Evolutionary conservation across 2,329 filamentous ascomycete species (phyloP).

Genomic region (Colletotrichum salicis): DNA sequence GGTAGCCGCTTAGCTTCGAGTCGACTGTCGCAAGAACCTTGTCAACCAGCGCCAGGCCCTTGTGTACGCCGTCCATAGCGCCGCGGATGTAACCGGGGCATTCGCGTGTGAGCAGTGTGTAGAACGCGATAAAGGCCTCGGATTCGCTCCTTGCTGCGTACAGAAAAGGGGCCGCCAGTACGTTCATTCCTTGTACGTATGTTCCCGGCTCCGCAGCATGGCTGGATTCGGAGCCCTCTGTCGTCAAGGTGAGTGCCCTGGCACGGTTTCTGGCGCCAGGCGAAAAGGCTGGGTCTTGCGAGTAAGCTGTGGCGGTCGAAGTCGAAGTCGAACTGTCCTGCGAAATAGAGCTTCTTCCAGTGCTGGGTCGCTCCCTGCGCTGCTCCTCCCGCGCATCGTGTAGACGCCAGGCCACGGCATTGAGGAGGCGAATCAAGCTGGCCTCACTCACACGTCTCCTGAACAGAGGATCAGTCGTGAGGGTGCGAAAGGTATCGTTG

Average conservation of each 20-base stretch:
- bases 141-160: constrained; percentile 95
- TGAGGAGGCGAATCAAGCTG: constrained; percentile 91
- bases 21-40: constrained; percentile 92
- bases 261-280: constrained; percentile 61
- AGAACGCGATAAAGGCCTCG: constrained; percentile 92
- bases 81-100: constrained; percentile 94
- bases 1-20: constrained; percentile 83
- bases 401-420: constrained; percentile 93
- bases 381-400: constrained; percentile 77
- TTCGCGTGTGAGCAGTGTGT: constrained; percentile 86
- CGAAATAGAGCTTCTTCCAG: constrained; percentile 47
- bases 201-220: constrained; percentile 75
- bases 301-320: constrained; percentile 47
- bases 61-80: constrained; percentile 97
- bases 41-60: constrained; percentile 89
- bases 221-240: constrained; percentile 65
- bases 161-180: constrained; percentile 92
- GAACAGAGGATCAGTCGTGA: constrained; percentile 97
- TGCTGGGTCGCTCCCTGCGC: constrained; percentile 50
- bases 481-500: constrained; percentile 96
- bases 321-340: constrained; percentile 40
- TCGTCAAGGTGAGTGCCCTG: constrained; percentile 69
- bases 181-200: constrained; percentile 99
- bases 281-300: constrained; percentile 53
- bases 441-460: constrained; percentile 95